Base-by-base conservation (phyloP, 139 green algal species). In the Chlamydomonas applanata region DNA sequence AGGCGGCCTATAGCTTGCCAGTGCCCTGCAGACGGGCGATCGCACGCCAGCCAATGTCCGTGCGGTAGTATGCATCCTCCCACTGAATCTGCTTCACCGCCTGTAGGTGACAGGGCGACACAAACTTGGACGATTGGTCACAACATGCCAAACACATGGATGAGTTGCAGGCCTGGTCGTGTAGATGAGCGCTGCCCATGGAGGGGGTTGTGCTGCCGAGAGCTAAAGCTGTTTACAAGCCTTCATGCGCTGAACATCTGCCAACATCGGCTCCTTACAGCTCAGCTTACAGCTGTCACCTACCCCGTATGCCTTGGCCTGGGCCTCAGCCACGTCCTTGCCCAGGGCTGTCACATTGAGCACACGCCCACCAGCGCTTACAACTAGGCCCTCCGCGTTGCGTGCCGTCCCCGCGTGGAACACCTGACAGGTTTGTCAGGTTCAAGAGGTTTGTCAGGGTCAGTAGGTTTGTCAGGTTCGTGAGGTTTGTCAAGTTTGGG, bases 1-100 rank as follows among this genome's bases (percentile, higher is more conserved):
- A n/a, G n/a, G n/a, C n/a, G n/a, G n/a, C n/a, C n/a, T n/a, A n/a
- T n/a, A n/a, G 40, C 40, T 49, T 49, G 40, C 40, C 40, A 19
- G 40, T 11, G 40, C 40, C 40, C 40, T 49, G 40, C 65, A 72
- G 7, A 3, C 91, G 75, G 40, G 46, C 80, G 33, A 97, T 76
- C 7, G 92, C 93, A 24, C 92, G 77, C 91, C 91, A 97, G 22
- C 89, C 93, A 62, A 97, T 97, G 76, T 97, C 93, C 9, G 78
- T 85, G 32, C 93, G 82, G 79, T 91, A 97, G 74, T 94, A 96
- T 11, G 87, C 92, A 25, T 95, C 90, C 13, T 83, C 72, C 88
- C 90, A 97, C 35, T 92, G 35, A 33, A 97, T 93, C 45, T 78
- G 34, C 56, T 93, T 87, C 13, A 97, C 91, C 0, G 82, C 93